Conservation (phyloP, 768 basidiomycete genomes). For the Macrocybe gigantea region DNA sequence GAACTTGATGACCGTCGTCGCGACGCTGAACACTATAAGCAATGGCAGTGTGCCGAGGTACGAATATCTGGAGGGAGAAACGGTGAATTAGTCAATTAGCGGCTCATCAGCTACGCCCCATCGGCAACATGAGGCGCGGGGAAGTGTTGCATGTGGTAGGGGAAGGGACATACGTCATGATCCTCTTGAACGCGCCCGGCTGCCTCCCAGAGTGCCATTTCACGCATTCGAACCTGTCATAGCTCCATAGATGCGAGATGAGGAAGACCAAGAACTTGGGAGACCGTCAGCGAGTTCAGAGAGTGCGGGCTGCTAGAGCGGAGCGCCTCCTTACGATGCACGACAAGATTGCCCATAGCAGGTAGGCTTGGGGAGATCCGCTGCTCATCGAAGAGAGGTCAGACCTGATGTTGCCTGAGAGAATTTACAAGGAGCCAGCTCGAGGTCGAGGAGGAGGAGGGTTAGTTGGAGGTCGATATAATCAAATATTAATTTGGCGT, state of each 20-base stretch:
- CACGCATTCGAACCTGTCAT: constrained; percentile 72
- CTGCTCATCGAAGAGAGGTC: constrained; percentile 43
- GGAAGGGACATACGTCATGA: constrained; percentile 68
- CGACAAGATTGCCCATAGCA: constrained; percentile 72
- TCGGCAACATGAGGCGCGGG: background rate
- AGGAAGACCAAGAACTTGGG: constrained; percentile 65
- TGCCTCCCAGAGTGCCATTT: constrained; percentile 72
- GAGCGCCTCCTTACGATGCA: constrained; percentile 51
- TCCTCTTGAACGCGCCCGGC: constrained; percentile 79
- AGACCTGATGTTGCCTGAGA: background rate
- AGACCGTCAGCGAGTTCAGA: constrained; percentile 4
- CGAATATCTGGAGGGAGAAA: constrained; percentile 48
- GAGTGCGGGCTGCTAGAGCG: constrained; percentile 35
- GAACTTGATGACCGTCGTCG: constrained; percentile 63
- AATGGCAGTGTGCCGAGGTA: constrained; percentile 68
- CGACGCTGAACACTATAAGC: constrained; percentile 56
- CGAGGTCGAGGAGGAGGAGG: background rate
- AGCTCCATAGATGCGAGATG: constrained; percentile 72
- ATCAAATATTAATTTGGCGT: background rate
- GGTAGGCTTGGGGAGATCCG: constrained; percentile 69
- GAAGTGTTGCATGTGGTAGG: constrained; percentile 10
- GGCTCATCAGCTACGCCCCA: too few species aligned
- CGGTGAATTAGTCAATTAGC: too few species aligned
- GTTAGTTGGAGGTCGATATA: background rate
- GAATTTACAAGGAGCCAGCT: constrained; percentile 2